Conservation (phyloP, 148 eudicot species). For the Limonium bicolor region DNA sequence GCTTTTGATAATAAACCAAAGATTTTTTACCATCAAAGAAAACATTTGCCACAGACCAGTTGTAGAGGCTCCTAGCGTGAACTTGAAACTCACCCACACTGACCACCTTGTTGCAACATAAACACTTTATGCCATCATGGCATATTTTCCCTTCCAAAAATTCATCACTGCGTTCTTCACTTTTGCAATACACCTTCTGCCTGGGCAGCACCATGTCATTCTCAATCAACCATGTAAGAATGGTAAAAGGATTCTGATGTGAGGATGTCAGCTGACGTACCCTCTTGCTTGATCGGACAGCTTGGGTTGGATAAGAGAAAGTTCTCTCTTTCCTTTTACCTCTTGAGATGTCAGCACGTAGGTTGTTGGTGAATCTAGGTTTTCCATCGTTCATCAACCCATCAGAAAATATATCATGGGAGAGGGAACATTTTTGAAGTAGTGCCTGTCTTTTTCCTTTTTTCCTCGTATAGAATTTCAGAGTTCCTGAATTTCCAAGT, state of each 20-base stretch:
- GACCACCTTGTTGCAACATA: constrained; percentile 42
- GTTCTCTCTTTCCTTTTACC: constrained; percentile 17
- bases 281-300: constrained; percentile 48
- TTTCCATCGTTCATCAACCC: background rate
- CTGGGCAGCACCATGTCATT: constrained; percentile 42
- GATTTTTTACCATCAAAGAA: constrained; percentile 69
- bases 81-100: constrained; percentile 51
- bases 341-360: constrained; percentile 4
- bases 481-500: too few relatives aligned
- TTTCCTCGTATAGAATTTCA: too few relatives aligned
- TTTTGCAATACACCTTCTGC: constrained; percentile 38
- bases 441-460: too few relatives aligned
- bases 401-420: too few relatives aligned
- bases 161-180: constrained; percentile 10
- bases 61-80: constrained; percentile 53
- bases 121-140: constrained; percentile 68
- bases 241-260: constrained; percentile 29
- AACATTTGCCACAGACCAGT: constrained; percentile 56
- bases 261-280: constrained; percentile 23
- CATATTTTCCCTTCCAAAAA: constrained; percentile 43
- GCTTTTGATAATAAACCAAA: constrained; percentile 53
- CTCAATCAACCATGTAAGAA: constrained; percentile 77
- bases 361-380: background rate
- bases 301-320: constrained; percentile 13
- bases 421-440: too few relatives aligned